Evolutionary conservation across 768 basidiomycete species (phyloP).

Genomic region (Leccinum uliginosum): DNA sequence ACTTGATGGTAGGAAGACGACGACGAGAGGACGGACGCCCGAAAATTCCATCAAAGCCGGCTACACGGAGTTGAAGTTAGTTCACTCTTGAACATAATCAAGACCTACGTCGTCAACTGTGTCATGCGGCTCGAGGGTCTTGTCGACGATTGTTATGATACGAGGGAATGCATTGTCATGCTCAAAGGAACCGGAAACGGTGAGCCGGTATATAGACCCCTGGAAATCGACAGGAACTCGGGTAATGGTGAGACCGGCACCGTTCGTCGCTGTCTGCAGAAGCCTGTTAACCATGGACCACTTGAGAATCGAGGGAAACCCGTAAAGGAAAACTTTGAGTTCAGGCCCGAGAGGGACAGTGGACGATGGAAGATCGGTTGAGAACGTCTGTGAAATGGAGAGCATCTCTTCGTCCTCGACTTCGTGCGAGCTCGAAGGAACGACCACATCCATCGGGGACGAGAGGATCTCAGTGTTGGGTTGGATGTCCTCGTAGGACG

Average conservation of each 20-base stretch:
- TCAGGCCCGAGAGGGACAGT: constrained; percentile 30
- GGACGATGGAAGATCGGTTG: constrained; percentile 31
- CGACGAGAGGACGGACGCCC: constrained; percentile 56
- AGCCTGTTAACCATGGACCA: constrained; percentile 59
- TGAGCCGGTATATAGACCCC: constrained; percentile 22
- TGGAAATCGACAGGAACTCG: constrained; percentile 19
- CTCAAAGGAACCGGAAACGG: constrained; percentile 25
- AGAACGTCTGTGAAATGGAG: constrained; percentile 18
- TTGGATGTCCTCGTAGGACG: constrained; percentile 53
- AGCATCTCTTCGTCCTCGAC: constrained; percentile 32
- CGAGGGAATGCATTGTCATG: constrained; percentile 26
- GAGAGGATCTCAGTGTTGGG: constrained; percentile 34
- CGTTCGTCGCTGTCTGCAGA: constrained; percentile 48
- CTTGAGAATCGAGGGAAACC: constrained; percentile 52
- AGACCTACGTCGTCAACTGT: constrained; percentile 27
- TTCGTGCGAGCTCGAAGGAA: constrained; percentile 11
- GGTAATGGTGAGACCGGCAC: constrained; percentile 29
- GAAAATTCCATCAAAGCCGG: constrained; percentile 35
- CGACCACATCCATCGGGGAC: constrained; percentile 17
- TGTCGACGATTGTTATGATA: constrained; percentile 38
- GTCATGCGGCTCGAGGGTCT: constrained; percentile 20
- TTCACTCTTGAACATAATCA: constrained; percentile 14
- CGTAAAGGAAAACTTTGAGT: constrained; percentile 67
- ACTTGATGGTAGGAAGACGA: constrained; percentile 59
- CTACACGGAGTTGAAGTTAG: constrained; percentile 34